These are phyloP conservation scores for Diaporthe citrichinensis DNA, from an alignment of 2,329 filamentous ascomycete species.

Conservation along the genomic window DNA sequence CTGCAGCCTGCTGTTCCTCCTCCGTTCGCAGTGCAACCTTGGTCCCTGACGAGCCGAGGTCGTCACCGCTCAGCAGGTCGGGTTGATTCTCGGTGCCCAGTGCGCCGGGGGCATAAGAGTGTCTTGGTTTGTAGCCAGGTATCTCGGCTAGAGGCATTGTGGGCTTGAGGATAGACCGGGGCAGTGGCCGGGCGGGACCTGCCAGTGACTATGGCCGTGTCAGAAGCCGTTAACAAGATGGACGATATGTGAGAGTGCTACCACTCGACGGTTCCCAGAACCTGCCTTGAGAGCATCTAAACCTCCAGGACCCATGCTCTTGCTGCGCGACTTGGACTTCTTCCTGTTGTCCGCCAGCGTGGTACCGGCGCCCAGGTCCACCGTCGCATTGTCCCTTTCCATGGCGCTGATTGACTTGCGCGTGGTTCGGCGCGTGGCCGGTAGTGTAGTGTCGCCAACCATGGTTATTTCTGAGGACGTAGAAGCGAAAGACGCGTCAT, in stretches of 20 bases:
- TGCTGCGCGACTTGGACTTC: constrained; percentile 83
- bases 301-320: constrained; percentile 94
- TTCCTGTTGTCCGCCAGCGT: constrained; percentile 66
- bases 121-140: constrained; percentile 76
- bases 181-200: constrained; percentile 63
- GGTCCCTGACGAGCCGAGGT: constrained; percentile 56
- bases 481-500: constrained; percentile 3
- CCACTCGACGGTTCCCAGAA: constrained; percentile 84
- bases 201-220: constrained; percentile 66
- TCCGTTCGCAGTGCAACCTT: constrained; percentile 78
- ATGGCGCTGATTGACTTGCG: constrained; percentile 80
- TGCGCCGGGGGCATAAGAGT: constrained; percentile 52
- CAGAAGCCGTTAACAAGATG: constrained; percentile 50
- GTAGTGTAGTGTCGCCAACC: constrained; percentile 63
- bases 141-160: constrained; percentile 79
- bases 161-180: constrained; percentile 85
- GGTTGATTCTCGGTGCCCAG: constrained; percentile 57
- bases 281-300: constrained; percentile 84
- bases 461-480: constrained; percentile 14
- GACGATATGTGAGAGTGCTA: constrained; percentile 56
- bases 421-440: constrained; percentile 66
- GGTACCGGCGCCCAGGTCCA: constrained; percentile 73
- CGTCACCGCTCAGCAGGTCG: constrained; percentile 61
- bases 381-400: constrained; percentile 85
- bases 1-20: constrained; percentile 79